Evolutionary conservation across 129 eudicot species (phyloP).

Genomic region (Rutidosis leptorrhynchoides): DNA sequence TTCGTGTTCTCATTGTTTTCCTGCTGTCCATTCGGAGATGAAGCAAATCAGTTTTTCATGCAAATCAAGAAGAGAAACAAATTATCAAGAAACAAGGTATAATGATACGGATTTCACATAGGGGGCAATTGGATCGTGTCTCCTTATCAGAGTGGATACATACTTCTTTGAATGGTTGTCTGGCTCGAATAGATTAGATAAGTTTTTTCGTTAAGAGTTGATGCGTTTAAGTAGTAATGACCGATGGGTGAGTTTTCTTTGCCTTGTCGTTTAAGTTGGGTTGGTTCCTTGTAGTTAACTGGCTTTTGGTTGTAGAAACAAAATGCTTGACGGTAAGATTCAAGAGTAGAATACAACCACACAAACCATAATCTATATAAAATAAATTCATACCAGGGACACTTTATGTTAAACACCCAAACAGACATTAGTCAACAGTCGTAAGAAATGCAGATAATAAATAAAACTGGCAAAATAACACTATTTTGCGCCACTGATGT

Average conservation of each 20-base stretch:
- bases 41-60: neutral
- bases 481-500: constrained; percentile 13
- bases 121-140: too few species aligned
- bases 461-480: neutral
- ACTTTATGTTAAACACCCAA: neutral
- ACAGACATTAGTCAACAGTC: constrained; percentile 1
- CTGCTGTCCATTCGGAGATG: neutral
- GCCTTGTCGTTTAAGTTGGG: neutral
- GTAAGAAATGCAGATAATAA: neutral
- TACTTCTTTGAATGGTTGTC: too few species aligned
- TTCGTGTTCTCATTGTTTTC: neutral
- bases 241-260: neutral
- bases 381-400: neutral
- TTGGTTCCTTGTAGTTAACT: neutral
- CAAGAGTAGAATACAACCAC: neutral
- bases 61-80: neutral
- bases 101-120: too few species aligned
- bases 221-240: neutral
- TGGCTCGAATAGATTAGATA: neutral
- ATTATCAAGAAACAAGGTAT: too few species aligned
- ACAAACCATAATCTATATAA: neutral
- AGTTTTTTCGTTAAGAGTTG: neutral
- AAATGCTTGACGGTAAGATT: neutral
- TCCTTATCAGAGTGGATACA: too few species aligned
- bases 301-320: neutral